phyloP scores from a whole-genome alignment of 306 rosid species.

The Citrullus colocynthis region DNA sequence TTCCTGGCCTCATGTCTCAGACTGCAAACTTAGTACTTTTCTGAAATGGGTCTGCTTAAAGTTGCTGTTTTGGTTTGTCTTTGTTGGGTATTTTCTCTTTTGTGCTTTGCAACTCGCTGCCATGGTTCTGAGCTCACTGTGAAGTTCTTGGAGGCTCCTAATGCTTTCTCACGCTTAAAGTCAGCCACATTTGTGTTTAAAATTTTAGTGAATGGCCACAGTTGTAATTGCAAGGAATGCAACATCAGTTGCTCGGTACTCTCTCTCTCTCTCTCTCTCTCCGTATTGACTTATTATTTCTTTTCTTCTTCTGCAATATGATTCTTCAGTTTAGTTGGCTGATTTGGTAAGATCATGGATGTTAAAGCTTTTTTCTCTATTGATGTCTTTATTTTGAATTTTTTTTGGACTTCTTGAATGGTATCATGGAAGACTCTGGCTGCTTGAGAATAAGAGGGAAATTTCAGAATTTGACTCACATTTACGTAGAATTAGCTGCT shows the following conservation, averaged over 20 bases:
- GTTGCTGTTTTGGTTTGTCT: slow-evolving; percentile 18
- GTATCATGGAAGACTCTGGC: not conserved
- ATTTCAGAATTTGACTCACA: not conserved
- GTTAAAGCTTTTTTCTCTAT: not conserved
- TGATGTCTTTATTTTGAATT: not conserved
- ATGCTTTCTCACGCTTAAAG: slow-evolving; percentile 58
- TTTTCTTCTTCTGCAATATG: not conserved
- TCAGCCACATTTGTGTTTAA: slow-evolving; percentile 62
- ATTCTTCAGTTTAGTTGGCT: not conserved
- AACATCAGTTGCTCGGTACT: slow-evolving; percentile 68
- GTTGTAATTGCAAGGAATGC: slow-evolving; percentile 31
- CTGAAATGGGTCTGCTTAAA: slow-evolving; percentile 40
- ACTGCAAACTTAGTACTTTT: slow-evolving; percentile 1
- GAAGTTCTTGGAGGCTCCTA: slow-evolving; percentile 68
- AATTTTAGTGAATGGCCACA: slow-evolving; percentile 24
- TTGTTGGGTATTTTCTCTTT: slow-evolving; percentile 23
- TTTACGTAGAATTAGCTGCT: not conserved
- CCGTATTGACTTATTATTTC: not conserved
- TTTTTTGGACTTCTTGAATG: too few species aligned
- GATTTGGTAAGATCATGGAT: not conserved
- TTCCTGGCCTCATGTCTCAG: slow-evolving; percentile 3
- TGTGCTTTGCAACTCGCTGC: slow-evolving; percentile 29
- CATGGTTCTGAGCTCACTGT: slow-evolving; percentile 33
- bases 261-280: not conserved
- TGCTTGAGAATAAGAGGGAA: not conserved